These are phyloP conservation scores for Paraurostyla sp. DNA, from an alignment of 73 alveolate genomes.

Conservation along the genomic window DNA sequence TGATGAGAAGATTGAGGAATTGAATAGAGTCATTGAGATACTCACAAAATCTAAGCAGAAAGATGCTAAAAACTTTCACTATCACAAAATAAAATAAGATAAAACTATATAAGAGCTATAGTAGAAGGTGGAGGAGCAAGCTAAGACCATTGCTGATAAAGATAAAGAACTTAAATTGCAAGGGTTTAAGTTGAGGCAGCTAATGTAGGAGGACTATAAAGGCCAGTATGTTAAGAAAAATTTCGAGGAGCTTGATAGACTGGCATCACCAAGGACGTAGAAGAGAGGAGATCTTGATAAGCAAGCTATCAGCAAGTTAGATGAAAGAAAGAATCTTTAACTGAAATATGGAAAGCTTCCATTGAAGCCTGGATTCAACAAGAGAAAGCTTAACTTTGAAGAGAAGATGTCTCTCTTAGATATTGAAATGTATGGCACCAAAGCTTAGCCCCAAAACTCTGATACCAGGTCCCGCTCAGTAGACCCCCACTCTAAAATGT, in stretches of 20 bases:
- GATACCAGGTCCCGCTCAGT: neutral
- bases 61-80: neutral
- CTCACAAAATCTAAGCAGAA: slow-evolving; percentile 5
- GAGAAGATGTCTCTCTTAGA: slow-evolving; percentile 34
- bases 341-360: slow-evolving; percentile 47
- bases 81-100: neutral
- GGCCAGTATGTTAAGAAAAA: neutral
- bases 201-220: slow-evolving; percentile 44
- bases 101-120: neutral
- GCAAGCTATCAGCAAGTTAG: neutral
- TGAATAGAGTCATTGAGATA: slow-evolving; percentile 7
- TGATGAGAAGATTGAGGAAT: slow-evolving; percentile 47
- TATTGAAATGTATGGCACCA: slow-evolving; percentile 15
- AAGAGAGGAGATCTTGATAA: neutral
- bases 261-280: slow-evolving; percentile 12
- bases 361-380: slow-evolving; percentile 55
- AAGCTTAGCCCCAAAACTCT: too few relatives aligned
- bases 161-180: slow-evolving; percentile 28
- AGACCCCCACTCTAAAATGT: neutral
- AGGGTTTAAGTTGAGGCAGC: slow-evolving; percentile 35
- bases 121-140: neutral
- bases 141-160: neutral
- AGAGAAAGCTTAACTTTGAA: slow-evolving; percentile 32
- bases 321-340: neutral
- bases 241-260: neutral